Conservation (phyloP, 2,329 filamentous ascomycete genomes). For the Colletotrichum sansevieriae region DNA sequence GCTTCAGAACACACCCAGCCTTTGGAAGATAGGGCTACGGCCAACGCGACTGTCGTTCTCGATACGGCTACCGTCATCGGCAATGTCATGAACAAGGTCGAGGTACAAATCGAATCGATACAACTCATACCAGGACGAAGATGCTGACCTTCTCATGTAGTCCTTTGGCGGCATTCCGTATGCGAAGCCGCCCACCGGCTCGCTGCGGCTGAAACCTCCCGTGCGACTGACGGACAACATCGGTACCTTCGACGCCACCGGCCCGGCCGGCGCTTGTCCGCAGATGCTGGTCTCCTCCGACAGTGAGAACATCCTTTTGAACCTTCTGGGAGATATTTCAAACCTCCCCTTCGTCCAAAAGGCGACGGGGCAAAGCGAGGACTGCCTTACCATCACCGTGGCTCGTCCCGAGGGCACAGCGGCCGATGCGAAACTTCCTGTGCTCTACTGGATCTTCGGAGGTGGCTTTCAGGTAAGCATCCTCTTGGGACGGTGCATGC, state of each 20-base stretch:
- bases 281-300: constrained; percentile 61
- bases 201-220: constrained; percentile 71
- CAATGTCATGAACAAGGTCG: constrained; percentile 53
- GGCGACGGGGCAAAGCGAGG: constrained; percentile 59
- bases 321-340: constrained; percentile 54
- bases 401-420: constrained; percentile 59
- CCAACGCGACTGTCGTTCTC: constrained; percentile 40
- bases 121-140: too few species aligned
- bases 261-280: constrained; percentile 65
- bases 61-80: constrained; percentile 44
- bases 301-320: constrained; percentile 47
- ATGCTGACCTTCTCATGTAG: background rate
- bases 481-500: background rate
- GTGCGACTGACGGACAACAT: constrained; percentile 61
- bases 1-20: constrained; percentile 24
- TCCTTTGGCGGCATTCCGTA: constrained; percentile 75
- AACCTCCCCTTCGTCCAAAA: constrained; percentile 61
- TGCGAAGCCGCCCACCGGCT: constrained; percentile 69
- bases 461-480: constrained; percentile 59
- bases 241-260: constrained; percentile 66
- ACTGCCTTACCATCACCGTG: constrained; percentile 65
- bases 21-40: constrained; percentile 32
- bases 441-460: constrained; percentile 70
- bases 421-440: constrained; percentile 61
- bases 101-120: constrained; percentile 46